Base-by-base conservation (phyloP, 2,329 filamentous ascomycete genomes). In the Diaporthe vaccinii region DNA sequence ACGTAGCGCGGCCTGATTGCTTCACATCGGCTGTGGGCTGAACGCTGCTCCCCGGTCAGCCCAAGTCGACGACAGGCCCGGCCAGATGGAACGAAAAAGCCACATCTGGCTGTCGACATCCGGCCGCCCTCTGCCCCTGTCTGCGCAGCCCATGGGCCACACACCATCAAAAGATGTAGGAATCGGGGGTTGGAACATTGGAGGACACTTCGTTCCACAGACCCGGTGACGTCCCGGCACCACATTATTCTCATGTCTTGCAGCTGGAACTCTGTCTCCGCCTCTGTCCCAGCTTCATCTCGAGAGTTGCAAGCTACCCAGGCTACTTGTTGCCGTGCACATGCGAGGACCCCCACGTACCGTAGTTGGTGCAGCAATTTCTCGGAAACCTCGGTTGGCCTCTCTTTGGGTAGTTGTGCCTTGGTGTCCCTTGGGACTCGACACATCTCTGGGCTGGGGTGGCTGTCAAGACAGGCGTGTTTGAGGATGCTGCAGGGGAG, bases 401-500 rank as follows among this genome's bases (percentile, higher is more conserved):
- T 31, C 31, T 36, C 46, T 25, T 36, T 51, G 44, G 22, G 44
- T 41, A 39, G 41, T n/a, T n/a, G n/a, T 25, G 46, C 34, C 46
- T 36, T 39, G 12, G 34, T 36, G 5, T 49, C 46, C 65, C n/a
- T 74, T 34, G 53, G 61, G 39, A 71, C 53, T 51, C 51, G 44
- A 61, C 46, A 71, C 28, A 12, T 39, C 59, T 62, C 31, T 46
- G 46, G 28, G 31, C n/a, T 25, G 15, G 46, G 44, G 34, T 44
- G 49, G 46, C 67, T 34, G 49, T 70, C 44, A 62, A 72, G 39
- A 39, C 65, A 41, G 49, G 69, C 59, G 75, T 79, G 78, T 79
- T 79, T 79, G 77, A 79, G 78, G 71, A 75, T 73, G 70, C 62
- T 78, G 78, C 78, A 79, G 75, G 78, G 78, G 78, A 72, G 67